phyloP scores from a whole-genome alignment of 1,284 basidiomycete species.

The Caloboletus firmus region DNA sequence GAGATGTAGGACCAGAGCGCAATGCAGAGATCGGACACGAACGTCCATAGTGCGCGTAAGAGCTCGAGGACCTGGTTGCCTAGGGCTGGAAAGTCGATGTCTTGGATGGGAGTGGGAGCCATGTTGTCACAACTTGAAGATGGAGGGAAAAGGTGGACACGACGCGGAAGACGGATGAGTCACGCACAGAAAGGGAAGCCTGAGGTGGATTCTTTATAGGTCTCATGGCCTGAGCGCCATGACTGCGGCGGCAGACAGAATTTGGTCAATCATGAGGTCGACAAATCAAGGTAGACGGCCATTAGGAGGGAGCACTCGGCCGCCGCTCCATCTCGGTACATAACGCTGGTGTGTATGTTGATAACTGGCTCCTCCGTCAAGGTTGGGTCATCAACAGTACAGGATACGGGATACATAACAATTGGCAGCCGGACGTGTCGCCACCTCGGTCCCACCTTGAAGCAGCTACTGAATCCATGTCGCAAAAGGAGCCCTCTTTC shows the following conservation, averaged over 20 bases:
- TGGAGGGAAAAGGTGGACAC: neutral
- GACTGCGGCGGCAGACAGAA: neutral
- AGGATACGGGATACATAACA: no score
- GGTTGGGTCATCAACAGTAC: no score
- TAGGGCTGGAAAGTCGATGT: slow-evolving; percentile 23
- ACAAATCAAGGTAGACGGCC: no score
- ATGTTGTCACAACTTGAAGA: slow-evolving; percentile 4
- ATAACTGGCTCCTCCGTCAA: no score
- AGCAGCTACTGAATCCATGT: slow-evolving; percentile 26
- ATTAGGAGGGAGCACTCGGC: no score
- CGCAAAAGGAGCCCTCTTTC: slow-evolving; percentile 54
- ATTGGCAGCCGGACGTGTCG: no score
- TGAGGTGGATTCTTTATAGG: neutral
- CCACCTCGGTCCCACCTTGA: no score
- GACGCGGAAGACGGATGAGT: no score
- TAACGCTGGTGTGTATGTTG: no score
- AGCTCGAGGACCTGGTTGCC: slow-evolving; percentile 14
- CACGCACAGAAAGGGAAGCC: neutral
- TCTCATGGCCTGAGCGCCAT: neutral
- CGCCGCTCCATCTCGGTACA: no score
- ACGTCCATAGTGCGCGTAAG: slow-evolving; percentile 16
- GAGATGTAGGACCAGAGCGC: slow-evolving; percentile 16
- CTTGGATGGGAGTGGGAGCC: slow-evolving; percentile 22
- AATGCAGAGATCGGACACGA: slow-evolving; percentile 8
- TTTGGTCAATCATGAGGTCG: neutral